A percentile compares a stretch with the other conserved stretches of the same genome.
These are phyloP conservation scores for Fistulinella prunicolor DNA, from an alignment of 768 basidiomycete genomes.

Conservation along the genomic window DNA sequence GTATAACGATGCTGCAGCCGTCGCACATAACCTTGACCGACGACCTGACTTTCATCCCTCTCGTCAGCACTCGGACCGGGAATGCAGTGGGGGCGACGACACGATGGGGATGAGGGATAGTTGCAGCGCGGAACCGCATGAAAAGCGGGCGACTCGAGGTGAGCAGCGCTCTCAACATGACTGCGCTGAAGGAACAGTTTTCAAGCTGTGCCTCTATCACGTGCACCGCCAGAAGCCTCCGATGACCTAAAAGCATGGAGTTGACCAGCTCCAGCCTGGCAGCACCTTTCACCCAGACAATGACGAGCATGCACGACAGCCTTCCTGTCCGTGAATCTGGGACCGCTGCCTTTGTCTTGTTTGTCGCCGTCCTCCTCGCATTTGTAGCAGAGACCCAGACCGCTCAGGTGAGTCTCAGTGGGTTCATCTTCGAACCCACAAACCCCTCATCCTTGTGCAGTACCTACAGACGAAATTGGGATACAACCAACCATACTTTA, in stretches of 20 bases:
- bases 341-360: constrained; percentile 49
- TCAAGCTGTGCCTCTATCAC: constrained; percentile 1
- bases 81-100: constrained; percentile 16
- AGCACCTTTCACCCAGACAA: no score
- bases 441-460: constrained; percentile 36
- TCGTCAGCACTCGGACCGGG: constrained; percentile 39
- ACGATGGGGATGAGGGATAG: constrained; percentile 30
- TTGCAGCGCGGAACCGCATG: constrained; percentile 45
- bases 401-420: constrained; percentile 57
- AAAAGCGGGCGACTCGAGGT: constrained; percentile 61
- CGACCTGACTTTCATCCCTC: constrained; percentile 95
- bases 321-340: constrained; percentile 25
- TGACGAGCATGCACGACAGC: constrained; percentile 5
- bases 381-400: constrained; percentile 79
- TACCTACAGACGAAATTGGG: constrained; percentile 74
- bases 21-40: constrained; percentile 95
- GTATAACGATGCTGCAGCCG: constrained; percentile 82
- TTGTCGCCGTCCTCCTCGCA: constrained; percentile 57
- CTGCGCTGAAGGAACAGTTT: not conserved
- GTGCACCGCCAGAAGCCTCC: no score
- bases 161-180: constrained; percentile 58
- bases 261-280: no score
- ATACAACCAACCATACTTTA: constrained; percentile 86
- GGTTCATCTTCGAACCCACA: not conserved
- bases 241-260: no score